Base-by-base conservation (phyloP, 1,139 yeast species). In the Lodderomyces margitis region DNA sequence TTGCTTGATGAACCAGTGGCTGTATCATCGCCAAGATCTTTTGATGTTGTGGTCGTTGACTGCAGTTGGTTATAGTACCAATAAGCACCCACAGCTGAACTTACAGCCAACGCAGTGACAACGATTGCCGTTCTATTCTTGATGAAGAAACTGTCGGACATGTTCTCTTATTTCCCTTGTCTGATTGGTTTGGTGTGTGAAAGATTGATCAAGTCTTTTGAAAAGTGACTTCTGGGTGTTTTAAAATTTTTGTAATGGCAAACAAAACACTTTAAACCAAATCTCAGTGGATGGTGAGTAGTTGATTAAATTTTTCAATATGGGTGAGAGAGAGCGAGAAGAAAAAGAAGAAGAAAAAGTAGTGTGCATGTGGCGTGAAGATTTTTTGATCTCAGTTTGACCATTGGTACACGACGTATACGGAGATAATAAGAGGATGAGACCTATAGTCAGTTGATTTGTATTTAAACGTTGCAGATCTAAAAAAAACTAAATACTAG, bases 31-130 rank as follows among this genome's bases (percentile, higher is more conserved):
- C 15, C 21, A n/a, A 24, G 14, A 16, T 23, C 37, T 20, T 34
- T 30, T 5, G 46, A 38, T 32, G 40, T 40, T 23, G 41, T 51
- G 10, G 44, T 15, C 37, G 51, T 43, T 21, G 49, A 36, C 43
- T 53, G 53, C 47, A 66, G 71, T 44, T 63, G 65, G 44, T 68
- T 59, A 48, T 75, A 74, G 54, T 75, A 78, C 53, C 74, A 74
- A 38, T 77, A 75, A 37, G 83, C 82, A n/a, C 80, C 80, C 39
- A 77, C 80, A 24, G 84, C 79, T 36, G 83, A 70, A 38, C 75
- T 74, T 46, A 84, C 83, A 33, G 83, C 83, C 45, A 78, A 70
- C 2, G 87, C 78, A 25, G 86, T 74, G 38, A 80, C 64, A 32
- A 74, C 68, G 40, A 83, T 70, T 32, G 83, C 83, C 24, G 78